Percentiles rank a stretch among this genome's conserved stretches.
Conservation (phyloP, 1,139 yeast species). For the Candida pseudocylindracea region DNA sequence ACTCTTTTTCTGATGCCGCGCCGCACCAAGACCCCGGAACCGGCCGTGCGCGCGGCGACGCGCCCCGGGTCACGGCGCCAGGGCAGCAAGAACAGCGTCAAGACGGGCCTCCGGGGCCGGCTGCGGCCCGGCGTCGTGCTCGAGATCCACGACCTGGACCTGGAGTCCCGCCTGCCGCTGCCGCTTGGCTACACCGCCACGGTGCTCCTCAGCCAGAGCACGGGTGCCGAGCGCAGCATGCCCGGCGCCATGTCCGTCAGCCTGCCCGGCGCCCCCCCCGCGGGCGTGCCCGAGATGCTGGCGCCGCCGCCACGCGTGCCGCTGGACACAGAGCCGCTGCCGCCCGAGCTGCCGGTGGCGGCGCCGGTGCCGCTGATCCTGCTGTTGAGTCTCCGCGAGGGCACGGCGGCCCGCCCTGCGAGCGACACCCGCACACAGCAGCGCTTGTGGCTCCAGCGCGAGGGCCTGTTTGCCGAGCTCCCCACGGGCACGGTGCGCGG, state of each 20-base stretch:
- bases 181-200: slow-evolving; percentile 15
- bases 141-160: too few relatives aligned
- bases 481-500: too few relatives aligned
- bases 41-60: too few relatives aligned
- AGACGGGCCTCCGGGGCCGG: too few relatives aligned
- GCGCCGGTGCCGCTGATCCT: slow-evolving; percentile 23
- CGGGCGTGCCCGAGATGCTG: not conserved
- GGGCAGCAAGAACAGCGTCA: too few relatives aligned
- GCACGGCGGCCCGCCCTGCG: slow-evolving; percentile 7
- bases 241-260: slow-evolving; percentile 5
- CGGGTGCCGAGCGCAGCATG: slow-evolving; percentile 18
- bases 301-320: not conserved
- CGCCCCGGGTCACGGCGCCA: too few relatives aligned
- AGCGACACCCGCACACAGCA: slow-evolving; percentile 58
- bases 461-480: slow-evolving; percentile 17
- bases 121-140: too few relatives aligned
- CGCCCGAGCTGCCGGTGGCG: slow-evolving; percentile 14
- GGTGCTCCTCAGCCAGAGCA: slow-evolving; percentile 19
- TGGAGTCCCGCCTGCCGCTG: too few relatives aligned
- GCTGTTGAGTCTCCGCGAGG: slow-evolving; percentile 18
- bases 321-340: not conserved
- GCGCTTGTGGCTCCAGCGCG: slow-evolving; percentile 64
- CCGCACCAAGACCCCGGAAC: too few relatives aligned
- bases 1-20: too few relatives aligned
- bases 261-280: not conserved